Base-by-base conservation (phyloP, 371 early-diverging fungal species). In the Conidiobolus incongruus region DNA sequence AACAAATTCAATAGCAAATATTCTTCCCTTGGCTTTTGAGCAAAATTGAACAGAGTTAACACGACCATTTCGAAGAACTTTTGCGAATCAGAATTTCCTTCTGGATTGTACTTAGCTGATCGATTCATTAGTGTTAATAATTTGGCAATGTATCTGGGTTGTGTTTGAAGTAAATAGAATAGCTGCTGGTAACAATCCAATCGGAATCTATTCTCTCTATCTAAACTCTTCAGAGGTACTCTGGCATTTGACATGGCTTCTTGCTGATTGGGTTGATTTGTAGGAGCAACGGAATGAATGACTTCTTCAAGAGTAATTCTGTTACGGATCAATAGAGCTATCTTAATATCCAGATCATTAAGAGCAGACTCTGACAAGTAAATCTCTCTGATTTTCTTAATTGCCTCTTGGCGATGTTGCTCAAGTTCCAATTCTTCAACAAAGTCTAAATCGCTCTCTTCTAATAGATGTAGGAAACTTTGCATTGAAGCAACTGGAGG, bases 321-420 rank as follows among this genome's bases (percentile, higher is more conserved):
- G 60, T 99, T 99, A 48, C 88, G 80, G 24, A 97, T 78, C 21
- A 99, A 72, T 17, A 98, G 68, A 8, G 94, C 85, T 47, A 98
- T 94, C 56, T 95, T 95, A 45, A 85, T 77, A 52, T 99, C 97
- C 2, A 96, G 65, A 16, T 80, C 76, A 47, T 76, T 87, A n/a
- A 98, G 62, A 32, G 81, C 70, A 1, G 65, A 59, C 47, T 93
- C 91, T 11, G 77, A 59, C 33, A 72, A 63, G 34, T 75, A 73
- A 59, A 91, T 96, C 47, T 93, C 91, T 11, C 87, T 68, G 48
- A 95, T 94, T 32, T 68, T 67, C 42, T 74, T 74, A 51, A 94
- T 76, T 0, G 86, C 86, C 37, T 68, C 53, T 47, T 88, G 83
- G 6, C 89, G 72, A 38, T 88, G 60, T 2, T 68, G 65, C 52